phyloP scores from a whole-genome alignment of 225 moss, liverwort and hornwort genomes.

The Sphagnum tenellum region DNA sequence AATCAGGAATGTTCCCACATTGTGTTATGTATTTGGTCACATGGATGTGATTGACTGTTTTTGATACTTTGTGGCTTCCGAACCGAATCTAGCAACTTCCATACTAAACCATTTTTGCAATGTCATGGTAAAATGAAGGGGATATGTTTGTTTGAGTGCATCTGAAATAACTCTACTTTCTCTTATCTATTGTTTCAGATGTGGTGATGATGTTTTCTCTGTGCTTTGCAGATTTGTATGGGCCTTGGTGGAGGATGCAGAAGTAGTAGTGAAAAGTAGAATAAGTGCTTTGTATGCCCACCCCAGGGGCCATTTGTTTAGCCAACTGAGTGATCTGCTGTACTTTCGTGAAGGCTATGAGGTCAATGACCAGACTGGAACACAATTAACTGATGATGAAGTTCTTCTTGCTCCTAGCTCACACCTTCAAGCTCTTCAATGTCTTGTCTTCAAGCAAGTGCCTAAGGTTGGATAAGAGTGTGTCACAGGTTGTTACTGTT shows the following conservation, averaged over 20 bases:
- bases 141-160: too few relatives aligned
- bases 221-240: slow-evolving; percentile 44
- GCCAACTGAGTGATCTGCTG: slow-evolving; percentile 85
- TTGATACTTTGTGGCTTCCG: too few relatives aligned
- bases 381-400: slow-evolving; percentile 73
- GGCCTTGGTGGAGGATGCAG: slow-evolving; percentile 84
- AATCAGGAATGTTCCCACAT: too few relatives aligned
- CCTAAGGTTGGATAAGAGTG: slow-evolving; percentile 28
- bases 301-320: slow-evolving; percentile 64
- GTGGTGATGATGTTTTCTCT: too few relatives aligned
- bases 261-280: slow-evolving; percentile 75
- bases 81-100: too few relatives aligned
- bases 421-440: slow-evolving; percentile 73
- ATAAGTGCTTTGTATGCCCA: slow-evolving; percentile 84
- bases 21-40: too few relatives aligned
- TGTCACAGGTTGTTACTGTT: too few relatives aligned
- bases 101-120: too few relatives aligned
- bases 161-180: too few relatives aligned
- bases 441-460: slow-evolving; percentile 64
- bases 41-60: too few relatives aligned
- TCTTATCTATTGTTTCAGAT: too few relatives aligned
- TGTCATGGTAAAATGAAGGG: too few relatives aligned
- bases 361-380: slow-evolving; percentile 86
- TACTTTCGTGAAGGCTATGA: slow-evolving; percentile 88
- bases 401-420: slow-evolving; percentile 70